These are phyloP conservation scores for Colletotrichum gigasporum DNA, from an alignment of 2,329 filamentous ascomycete genomes.

Conservation along the genomic window DNA sequence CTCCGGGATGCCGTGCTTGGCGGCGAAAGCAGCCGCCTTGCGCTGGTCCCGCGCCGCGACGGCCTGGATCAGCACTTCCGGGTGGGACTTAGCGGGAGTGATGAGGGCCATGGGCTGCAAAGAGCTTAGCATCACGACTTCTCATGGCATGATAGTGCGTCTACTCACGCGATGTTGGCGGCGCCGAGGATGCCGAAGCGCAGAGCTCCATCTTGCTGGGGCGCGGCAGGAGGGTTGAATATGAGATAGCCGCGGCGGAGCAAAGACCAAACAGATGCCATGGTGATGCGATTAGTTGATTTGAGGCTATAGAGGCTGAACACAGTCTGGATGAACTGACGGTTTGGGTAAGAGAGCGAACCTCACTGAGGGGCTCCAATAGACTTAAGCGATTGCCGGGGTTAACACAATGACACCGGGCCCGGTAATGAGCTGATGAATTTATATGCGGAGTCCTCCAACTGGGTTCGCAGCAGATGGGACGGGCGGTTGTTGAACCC, in stretches of 20 bases:
- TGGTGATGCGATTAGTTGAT: not conserved
- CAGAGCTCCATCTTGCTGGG: constrained; percentile 36
- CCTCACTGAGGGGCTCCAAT: too few relatives aligned
- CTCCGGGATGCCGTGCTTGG: constrained; percentile 59
- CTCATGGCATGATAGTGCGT: not conserved
- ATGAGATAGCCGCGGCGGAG: constrained; percentile 17
- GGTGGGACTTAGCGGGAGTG: constrained; percentile 59
- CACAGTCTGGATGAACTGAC: not conserved
- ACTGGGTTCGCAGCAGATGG: too few relatives aligned
- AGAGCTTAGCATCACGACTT: not conserved
- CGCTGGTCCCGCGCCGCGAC: constrained; percentile 60
- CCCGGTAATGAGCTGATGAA: too few relatives aligned
- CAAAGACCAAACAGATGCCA: constrained; percentile 20
- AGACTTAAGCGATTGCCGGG: too few relatives aligned
- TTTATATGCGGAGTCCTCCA: too few relatives aligned
- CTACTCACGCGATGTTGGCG: constrained; percentile 47
- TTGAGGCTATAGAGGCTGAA: not conserved
- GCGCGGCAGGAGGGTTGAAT: constrained; percentile 7
- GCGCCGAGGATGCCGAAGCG: constrained; percentile 54
- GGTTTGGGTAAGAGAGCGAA: not conserved
- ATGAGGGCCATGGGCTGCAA: constrained; percentile 52
- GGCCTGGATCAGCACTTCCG: constrained; percentile 61
- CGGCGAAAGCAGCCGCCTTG: constrained; percentile 59
- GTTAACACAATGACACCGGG: too few relatives aligned
- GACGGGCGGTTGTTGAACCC: too few relatives aligned